Conservation (phyloP, 176 grass and related monocot species). For the Echinochloa phyllopogon region DNA sequence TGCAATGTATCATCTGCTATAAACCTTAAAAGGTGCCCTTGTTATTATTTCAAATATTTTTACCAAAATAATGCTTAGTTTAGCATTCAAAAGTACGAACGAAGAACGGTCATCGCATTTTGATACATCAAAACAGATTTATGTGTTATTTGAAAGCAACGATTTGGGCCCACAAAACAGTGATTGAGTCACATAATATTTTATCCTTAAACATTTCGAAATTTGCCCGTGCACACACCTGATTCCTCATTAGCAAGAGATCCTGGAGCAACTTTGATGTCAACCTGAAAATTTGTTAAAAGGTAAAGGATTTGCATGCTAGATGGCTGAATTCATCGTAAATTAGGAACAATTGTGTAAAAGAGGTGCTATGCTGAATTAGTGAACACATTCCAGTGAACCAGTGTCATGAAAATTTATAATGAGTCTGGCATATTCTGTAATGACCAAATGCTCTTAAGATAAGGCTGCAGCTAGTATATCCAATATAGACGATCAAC, state of each 20-base stretch:
- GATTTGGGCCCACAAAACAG: background rate
- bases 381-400: background rate
- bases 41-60: conserved; percentile 8
- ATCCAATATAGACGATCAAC: background rate
- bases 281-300: conserved; percentile 60
- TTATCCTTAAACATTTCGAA: background rate
- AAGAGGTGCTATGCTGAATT: background rate
- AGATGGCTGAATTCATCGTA: background rate
- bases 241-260: conserved; percentile 93
- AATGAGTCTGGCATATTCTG: conserved; percentile 8
- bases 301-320: conserved; percentile 15
- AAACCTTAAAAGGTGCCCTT: background rate
- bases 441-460: background rate
- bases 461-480: background rate
- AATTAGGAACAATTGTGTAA: background rate
- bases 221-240: conserved; percentile 45
- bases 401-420: background rate
- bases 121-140: conserved; percentile 1
- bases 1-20: background rate
- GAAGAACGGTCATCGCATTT: background rate
- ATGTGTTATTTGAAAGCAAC: background rate
- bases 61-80: background rate
- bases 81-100: background rate
- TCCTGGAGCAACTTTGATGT: conserved; percentile 91
- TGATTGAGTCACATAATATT: background rate